Evolutionary conservation across 2,329 filamentous ascomycete genomes (phyloP).

Genomic region (Aspergillus luchuensis): DNA sequence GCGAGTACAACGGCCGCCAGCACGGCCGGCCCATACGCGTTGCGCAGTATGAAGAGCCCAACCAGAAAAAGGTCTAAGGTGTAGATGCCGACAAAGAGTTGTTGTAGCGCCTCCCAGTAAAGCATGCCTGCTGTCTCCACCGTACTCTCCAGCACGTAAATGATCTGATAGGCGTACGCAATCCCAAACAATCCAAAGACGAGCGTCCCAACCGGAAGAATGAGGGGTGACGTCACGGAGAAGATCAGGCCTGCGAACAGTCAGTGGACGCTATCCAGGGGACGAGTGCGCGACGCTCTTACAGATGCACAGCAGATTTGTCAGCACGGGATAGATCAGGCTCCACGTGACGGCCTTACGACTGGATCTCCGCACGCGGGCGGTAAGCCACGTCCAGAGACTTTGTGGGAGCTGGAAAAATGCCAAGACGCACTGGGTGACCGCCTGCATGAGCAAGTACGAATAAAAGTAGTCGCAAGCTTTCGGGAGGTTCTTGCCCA

Average conservation of each 20-base stretch:
- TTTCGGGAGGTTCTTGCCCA: conserved; percentile 28
- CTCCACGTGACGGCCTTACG: conserved; percentile 9
- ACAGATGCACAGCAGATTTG: conserved; percentile 17
- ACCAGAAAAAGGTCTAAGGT: conserved; percentile 12
- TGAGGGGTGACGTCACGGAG: conserved; percentile 14
- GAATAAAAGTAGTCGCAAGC: conserved; percentile 31
- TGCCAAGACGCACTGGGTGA: conserved; percentile 13
- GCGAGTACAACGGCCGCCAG: neutral
- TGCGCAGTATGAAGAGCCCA: conserved; percentile 12
- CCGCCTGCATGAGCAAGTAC: conserved; percentile 26
- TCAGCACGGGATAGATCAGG: conserved; percentile 16
- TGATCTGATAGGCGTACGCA: conserved; percentile 9
- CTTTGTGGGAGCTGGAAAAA: conserved; percentile 14
- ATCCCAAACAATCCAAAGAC: conserved; percentile 8
- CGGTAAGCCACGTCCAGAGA: conserved; percentile 3
- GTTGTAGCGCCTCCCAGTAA: conserved; percentile 15
- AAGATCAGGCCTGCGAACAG: conserved; percentile 11
- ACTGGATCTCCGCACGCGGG: neutral
- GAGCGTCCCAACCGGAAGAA: conserved; percentile 7
- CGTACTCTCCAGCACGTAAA: conserved; percentile 2
- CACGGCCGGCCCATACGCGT: conserved; percentile 3
- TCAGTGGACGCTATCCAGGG: neutral
- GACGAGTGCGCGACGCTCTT: neutral
- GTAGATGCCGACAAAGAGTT: conserved; percentile 17
- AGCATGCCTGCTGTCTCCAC: conserved; percentile 13